Conservation (phyloP, 768 basidiomycete genomes). For the Lactarius psammicola region DNA sequence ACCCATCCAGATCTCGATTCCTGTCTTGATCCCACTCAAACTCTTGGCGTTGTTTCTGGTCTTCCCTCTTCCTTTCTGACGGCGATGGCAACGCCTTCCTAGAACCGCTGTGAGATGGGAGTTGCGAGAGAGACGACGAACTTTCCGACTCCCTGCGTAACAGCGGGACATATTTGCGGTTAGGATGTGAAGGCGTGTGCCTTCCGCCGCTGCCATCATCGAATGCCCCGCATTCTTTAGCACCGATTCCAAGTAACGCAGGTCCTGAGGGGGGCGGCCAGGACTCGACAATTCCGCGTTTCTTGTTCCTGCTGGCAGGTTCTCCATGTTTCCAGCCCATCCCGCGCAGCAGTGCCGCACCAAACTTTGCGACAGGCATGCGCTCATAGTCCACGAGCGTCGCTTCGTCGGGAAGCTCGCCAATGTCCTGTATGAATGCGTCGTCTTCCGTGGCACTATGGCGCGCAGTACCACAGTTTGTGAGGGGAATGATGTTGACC, state of each 20-base stretch:
- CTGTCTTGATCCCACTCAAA: neutral
- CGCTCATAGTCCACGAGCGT: constrained; percentile 86
- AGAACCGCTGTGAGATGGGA: constrained; percentile 12
- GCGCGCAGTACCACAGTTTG: constrained; percentile 27
- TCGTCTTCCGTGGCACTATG: constrained; percentile 71
- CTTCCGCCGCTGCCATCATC: constrained; percentile 63
- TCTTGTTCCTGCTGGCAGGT: constrained; percentile 54
- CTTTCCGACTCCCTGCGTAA: constrained; percentile 54
- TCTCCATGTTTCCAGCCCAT: constrained; percentile 94
- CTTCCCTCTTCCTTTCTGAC: neutral
- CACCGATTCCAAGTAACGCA: constrained; percentile 87
- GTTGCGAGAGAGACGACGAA: constrained; percentile 24
- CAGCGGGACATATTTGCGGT: constrained; percentile 73
- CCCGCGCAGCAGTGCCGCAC: constrained; percentile 85
- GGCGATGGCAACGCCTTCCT: constrained; percentile 8
- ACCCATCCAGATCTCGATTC: constrained; percentile 5
- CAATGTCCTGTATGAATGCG: constrained; percentile 54
- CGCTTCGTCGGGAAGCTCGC: constrained; percentile 73
- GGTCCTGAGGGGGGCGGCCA: constrained; percentile 83
- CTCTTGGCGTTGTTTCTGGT: constrained; percentile 11
- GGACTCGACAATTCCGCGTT: constrained; percentile 63
- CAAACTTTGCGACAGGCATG: constrained; percentile 42
- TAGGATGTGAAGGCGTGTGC: constrained; percentile 41
- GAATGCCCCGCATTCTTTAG: constrained; percentile 75
- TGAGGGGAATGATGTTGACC: constrained; percentile 61